Percentiles rank a stretch among this genome's conserved stretches.
phyloP scores from a whole-genome alignment of 2,329 filamentous ascomycete species.

The Nigrospora osmanthi region DNA sequence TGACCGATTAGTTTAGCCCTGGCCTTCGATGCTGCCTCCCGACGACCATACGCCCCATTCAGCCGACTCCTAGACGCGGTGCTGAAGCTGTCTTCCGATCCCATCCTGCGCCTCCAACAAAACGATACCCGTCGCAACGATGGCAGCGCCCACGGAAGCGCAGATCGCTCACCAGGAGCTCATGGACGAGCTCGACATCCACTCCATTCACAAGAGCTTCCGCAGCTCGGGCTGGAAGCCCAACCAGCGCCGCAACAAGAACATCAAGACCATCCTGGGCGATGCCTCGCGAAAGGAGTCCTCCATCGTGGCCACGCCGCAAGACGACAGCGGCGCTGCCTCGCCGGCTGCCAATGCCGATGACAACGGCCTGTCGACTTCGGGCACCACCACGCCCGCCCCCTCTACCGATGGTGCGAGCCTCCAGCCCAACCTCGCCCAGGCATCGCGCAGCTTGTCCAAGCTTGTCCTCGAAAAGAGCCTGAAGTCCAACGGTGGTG shows the following conservation, averaged over 20 bases:
- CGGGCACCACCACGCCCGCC: slow-evolving; percentile 6
- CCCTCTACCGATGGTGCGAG: slow-evolving; percentile 13
- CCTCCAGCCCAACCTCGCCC: slow-evolving; percentile 66
- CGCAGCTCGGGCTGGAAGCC: slow-evolving; percentile 87
- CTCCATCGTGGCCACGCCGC: slow-evolving; percentile 73
- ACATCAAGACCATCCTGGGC: slow-evolving; percentile 90
- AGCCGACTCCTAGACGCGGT: too few species aligned
- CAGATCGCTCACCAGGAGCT: slow-evolving; percentile 78
- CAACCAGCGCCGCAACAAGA: slow-evolving; percentile 95
- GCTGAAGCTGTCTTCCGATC: neutral
- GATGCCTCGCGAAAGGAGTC: slow-evolving; percentile 85
- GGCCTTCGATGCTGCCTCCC: too few species aligned
- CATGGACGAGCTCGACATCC: slow-evolving; percentile 86
- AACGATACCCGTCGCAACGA: slow-evolving; percentile 9
- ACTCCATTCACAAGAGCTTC: slow-evolving; percentile 79
- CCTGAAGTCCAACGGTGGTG: slow-evolving; percentile 34
- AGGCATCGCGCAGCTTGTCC: slow-evolving; percentile 78
- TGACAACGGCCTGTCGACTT: slow-evolving; percentile 15
- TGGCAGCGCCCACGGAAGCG: slow-evolving; percentile 60
- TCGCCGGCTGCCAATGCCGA: slow-evolving; percentile 39
- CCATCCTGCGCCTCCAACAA: neutral
- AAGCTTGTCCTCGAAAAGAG: slow-evolving; percentile 86
- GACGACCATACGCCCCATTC: too few species aligned
- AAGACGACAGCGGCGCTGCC: slow-evolving; percentile 57
- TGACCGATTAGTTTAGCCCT: too few species aligned